Evolutionary conservation across 768 basidiomycete species (phyloP), one percentile per base, ranked within the genome.

Genomic region (Termitomyces sp.): DNA sequence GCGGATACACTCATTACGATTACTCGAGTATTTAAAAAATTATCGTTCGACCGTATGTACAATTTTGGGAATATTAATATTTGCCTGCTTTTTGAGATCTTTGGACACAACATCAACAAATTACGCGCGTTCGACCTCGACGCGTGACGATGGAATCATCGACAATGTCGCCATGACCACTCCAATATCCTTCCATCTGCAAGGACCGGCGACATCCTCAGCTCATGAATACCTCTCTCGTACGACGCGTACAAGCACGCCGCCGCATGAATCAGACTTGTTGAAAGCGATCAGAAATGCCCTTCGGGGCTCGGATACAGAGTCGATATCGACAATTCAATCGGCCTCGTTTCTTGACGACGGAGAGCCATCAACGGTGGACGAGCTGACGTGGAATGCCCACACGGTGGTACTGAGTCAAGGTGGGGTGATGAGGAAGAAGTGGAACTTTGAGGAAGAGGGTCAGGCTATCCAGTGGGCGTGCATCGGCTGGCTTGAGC

Each of bases 401-500:
- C 74, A 76, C 56, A 80, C 78, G 16, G 88, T 88, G 0, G 72
- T 88, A 0, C 73, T 89, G 62, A 85, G 81, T 58, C 75, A 76
- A 18, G 91, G 88, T 0, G 87, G 88, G 0, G 74, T 88, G 16
- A 82, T 92, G 54, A 74, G 74, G 56, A 85, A 86, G 65, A 83
- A 84, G 65, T 93, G 91, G 92, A 80, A 78, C 54, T 89, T 92
- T 65, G 68, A 74, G n/a, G 75, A 82, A 43, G 89, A 90, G 65
- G 80, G 77, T 6, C 86, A 93, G 65, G 77, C 79, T 1, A 82
- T 94, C 35, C 90, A 90, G 63, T 90, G 80, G 73, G 91, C 88
- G 5, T 92, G 90, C 66, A 74, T 88, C n/a, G 92, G 87, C 3
- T 80, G 79, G 68, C 76, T 93, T 38, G 83, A 87, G 63, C 84